Evolutionary conservation across 495 filamentous ascomycete species (phyloP).

Genomic region (Lasiosphaeris hirsuta): DNA sequence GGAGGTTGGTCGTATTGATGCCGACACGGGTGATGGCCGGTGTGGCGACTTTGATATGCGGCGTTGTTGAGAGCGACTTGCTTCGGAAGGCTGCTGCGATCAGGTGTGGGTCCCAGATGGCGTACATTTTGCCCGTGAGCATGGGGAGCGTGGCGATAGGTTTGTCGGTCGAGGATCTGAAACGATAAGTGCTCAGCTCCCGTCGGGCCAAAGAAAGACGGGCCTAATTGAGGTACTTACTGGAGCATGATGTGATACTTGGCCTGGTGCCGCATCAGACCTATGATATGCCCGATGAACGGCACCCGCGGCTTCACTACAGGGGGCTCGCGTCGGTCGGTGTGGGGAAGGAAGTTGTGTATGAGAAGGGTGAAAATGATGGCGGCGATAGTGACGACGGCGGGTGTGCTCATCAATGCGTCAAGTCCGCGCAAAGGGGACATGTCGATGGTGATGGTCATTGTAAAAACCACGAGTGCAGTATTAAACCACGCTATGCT

Average conservation of each 20-base stretch:
- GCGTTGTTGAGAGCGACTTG: constrained; percentile 13
- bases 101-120: constrained; percentile 18
- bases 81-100: constrained; percentile 15
- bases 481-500: no score
- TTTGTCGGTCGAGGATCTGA: neutral
- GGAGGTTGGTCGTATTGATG: neutral
- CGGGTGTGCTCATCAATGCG: no score
- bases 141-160: constrained; percentile 25
- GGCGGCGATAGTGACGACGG: no score
- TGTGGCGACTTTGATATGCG: neutral
- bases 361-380: no score
- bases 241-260: constrained; percentile 19
- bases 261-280: constrained; percentile 22
- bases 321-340: constrained; percentile 26
- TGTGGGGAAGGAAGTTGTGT: neutral
- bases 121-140: constrained; percentile 26
- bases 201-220: neutral
- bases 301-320: constrained; percentile 25
- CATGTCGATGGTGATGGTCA: no score
- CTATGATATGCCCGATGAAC: constrained; percentile 29
- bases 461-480: no score
- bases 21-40: neutral
- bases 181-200: neutral
- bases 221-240: constrained; percentile 3
- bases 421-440: no score